Evolutionary conservation across 2,329 filamentous ascomycete species (phyloP).

Genomic region (Dothidotthia symphoricarpi): DNA sequence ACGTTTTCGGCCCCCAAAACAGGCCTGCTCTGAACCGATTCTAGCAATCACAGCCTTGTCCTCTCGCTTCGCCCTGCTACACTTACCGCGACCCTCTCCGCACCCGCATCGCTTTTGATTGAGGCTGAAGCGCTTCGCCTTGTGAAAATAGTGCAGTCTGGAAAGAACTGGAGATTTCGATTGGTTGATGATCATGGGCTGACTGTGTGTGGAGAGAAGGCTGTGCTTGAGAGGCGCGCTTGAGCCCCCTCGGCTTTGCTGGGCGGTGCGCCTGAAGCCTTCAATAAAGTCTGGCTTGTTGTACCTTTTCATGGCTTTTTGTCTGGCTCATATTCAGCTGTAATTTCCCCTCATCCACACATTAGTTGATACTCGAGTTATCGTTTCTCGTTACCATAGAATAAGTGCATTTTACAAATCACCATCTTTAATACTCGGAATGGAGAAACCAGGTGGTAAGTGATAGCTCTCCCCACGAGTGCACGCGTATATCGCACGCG

Average conservation of each 20-base stretch:
- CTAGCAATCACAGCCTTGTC: constrained; percentile 14
- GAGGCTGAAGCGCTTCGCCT: constrained; percentile 13
- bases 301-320: no score
- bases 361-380: no score
- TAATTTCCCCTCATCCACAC: no score
- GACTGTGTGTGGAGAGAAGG: constrained; percentile 12
- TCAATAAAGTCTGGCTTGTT: no score
- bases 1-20: constrained; percentile 11
- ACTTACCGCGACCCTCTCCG: constrained; percentile 7
- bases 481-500: neutral
- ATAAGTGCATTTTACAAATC: neutral
- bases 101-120: constrained; percentile 4
- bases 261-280: constrained; percentile 17
- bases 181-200: constrained; percentile 9
- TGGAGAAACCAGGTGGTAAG: constrained; percentile 41
- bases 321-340: no score
- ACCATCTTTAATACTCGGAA: constrained; percentile 12
- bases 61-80: constrained; percentile 25
- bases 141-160: constrained; percentile 1
- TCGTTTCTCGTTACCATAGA: no score
- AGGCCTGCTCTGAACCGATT: constrained; percentile 1
- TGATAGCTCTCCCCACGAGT: neutral
- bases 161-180: constrained; percentile 3
- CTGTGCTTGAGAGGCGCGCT: constrained; percentile 17
- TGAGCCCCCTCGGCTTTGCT: constrained; percentile 11